A percentile compares a stretch with the other conserved stretches of the same genome.
Conservation (phyloP, 1,139 yeast species). For the Zygosaccharomyces pseudobailii region DNA sequence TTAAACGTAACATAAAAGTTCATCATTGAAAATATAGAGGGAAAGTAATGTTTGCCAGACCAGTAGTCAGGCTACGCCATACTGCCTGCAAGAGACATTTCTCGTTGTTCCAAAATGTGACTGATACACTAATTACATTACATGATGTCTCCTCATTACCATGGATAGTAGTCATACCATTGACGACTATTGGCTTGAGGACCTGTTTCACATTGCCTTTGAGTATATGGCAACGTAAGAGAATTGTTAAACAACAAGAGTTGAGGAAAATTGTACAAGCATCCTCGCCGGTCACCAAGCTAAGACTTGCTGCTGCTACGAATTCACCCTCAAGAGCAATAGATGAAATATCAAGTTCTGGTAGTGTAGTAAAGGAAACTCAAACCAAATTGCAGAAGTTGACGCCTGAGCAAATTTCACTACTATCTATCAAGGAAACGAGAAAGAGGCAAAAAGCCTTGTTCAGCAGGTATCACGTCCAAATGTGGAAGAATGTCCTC, state of each 20-base stretch:
- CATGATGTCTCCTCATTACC: conserved; percentile 62
- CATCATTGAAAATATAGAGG: neutral
- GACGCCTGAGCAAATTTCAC: conserved; percentile 70
- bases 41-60: neutral
- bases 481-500: conserved; percentile 71
- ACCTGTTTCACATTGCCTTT: conserved; percentile 69
- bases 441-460: conserved; percentile 66
- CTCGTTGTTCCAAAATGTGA: conserved; percentile 21
- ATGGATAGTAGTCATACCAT: conserved; percentile 81
- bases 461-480: conserved; percentile 63
- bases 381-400: conserved; percentile 41
- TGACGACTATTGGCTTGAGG: conserved; percentile 63
- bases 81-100: conserved; percentile 9
- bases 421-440: conserved; percentile 72
- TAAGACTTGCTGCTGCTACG: conserved; percentile 58
- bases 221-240: conserved; percentile 63
- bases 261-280: conserved; percentile 67
- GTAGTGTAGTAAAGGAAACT: conserved; percentile 10
- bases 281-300: conserved; percentile 66
- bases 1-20: neutral
- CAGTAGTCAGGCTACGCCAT: neutral
- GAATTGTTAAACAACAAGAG: conserved; percentile 66
- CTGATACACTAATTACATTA: conserved; percentile 31
- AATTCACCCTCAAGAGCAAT: conserved; percentile 14
- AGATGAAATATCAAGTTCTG: conserved; percentile 12